Percentiles rank a stretch among this genome's conserved stretches.
phyloP scores from a whole-genome alignment of 768 basidiomycete species.

The Collybiopsis confluens region DNA sequence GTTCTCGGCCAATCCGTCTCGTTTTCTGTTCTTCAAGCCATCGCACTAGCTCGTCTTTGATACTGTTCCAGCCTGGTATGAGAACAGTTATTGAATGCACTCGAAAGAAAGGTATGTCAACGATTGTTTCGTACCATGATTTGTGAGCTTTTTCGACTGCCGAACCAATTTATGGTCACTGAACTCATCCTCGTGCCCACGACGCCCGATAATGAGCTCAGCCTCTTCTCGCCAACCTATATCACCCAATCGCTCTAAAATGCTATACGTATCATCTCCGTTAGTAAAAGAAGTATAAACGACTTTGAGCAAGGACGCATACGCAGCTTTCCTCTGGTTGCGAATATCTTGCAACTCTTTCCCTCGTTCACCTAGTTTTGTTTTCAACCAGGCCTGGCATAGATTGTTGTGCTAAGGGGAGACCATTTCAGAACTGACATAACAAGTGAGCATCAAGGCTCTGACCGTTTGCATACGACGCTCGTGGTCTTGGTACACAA shows the following conservation, averaged over 20 bases:
- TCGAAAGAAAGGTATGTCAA: too few species aligned
- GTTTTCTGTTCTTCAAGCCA: too few species aligned
- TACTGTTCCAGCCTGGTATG: not conserved
- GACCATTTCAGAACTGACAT: not conserved
- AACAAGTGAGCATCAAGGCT: too few species aligned
- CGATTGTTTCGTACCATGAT: not conserved
- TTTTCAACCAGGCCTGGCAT: not conserved
- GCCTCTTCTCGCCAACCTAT: constrained; percentile 5
- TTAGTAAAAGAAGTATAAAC: too few species aligned
- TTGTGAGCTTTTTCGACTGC: not conserved
- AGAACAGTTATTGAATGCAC: too few species aligned
- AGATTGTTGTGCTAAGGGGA: not conserved
- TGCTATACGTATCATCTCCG: too few species aligned
- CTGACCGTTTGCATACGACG: too few species aligned
- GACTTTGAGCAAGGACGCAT: not conserved
- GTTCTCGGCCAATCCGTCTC: too few species aligned
- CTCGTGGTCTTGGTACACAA: too few species aligned
- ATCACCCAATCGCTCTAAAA: not conserved
- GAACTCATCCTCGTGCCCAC: not conserved
- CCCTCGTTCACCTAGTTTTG: not conserved
- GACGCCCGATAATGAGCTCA: not conserved
- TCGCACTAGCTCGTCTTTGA: not conserved
- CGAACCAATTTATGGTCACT: not conserved
- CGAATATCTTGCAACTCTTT: not conserved
- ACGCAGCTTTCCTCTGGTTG: not conserved